Evolutionary conservation across 441 rosid species (phyloP).

Genomic region (Aleurites moluccanus): DNA sequence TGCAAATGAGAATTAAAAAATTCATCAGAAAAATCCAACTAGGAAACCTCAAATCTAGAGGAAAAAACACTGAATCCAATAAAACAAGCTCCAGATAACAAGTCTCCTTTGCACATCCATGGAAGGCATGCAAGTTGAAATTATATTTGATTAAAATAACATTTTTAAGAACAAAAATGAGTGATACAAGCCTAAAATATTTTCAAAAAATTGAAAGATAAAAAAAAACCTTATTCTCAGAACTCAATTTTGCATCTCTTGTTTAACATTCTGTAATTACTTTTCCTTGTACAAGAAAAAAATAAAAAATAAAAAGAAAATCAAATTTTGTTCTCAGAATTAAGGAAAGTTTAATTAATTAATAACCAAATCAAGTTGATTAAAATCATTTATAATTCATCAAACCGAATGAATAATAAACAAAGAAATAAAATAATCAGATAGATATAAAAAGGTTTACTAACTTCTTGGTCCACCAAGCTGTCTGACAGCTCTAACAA

Average conservation of each 20-base stretch:
- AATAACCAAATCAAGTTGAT: neutral
- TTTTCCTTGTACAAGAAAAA: too few relatives aligned
- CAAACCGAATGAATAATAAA: neutral
- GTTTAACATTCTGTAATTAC: neutral
- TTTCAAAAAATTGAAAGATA: neutral
- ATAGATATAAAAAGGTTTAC: neutral
- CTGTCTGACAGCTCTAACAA: neutral
- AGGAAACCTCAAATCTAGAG: neutral
- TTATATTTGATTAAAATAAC: neutral
- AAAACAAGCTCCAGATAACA: neutral
- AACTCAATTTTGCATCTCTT: neutral
- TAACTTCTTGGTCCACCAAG: constrained; percentile 20
- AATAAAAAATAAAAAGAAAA: neutral
- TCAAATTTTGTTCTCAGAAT: neutral
- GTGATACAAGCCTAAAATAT: too few relatives aligned
- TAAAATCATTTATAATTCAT: neutral
- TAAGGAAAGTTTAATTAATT: neutral
- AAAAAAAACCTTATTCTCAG: neutral
- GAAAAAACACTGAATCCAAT: neutral
- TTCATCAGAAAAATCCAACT: neutral
- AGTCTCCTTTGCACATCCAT: neutral
- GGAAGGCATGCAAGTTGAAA: neutral
- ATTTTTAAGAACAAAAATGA: neutral
- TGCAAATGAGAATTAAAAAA: constrained; percentile 12
- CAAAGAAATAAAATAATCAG: neutral